Conservation (phyloP, 768 basidiomycete genomes). For the Lentinula sp. region DNA sequence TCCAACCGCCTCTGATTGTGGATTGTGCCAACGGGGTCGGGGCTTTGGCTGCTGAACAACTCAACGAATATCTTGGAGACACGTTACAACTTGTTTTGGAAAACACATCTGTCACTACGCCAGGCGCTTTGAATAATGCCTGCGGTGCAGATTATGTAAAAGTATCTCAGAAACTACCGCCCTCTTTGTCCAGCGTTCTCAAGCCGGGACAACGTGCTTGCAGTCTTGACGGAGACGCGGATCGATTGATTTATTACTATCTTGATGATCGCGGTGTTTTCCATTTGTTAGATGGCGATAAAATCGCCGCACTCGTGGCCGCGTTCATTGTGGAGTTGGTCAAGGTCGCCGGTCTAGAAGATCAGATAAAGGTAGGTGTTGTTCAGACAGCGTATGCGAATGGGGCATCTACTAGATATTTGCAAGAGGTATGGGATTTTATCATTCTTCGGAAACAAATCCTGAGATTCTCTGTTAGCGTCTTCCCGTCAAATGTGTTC, state of each 20-base stretch:
- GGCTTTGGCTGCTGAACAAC: constrained; percentile 56
- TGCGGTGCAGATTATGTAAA: constrained; percentile 98
- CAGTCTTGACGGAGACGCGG: constrained; percentile 96
- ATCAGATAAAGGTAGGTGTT: constrained; percentile 79
- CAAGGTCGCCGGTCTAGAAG: constrained; percentile 76
- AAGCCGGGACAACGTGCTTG: constrained; percentile 77
- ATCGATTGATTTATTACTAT: constrained; percentile 95
- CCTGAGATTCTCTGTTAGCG: constrained; percentile 44
- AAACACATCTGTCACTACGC: constrained; percentile 59
- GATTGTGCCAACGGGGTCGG: constrained; percentile 99
- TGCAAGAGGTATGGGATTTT: constrained; percentile 56
- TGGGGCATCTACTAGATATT: constrained; percentile 91
- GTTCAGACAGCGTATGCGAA: constrained; percentile 99
- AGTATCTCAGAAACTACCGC: constrained; percentile 83
- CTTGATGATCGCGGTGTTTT: constrained; percentile 73
- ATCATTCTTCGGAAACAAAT: background rate
- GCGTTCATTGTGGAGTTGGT: constrained; percentile 90
- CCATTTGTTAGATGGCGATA: constrained; percentile 95
- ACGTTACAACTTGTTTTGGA: constrained; percentile 59
- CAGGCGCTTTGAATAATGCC: constrained; percentile 73
- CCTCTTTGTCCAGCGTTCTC: constrained; percentile 58
- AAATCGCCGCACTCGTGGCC: constrained; percentile 91
- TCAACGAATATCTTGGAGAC: constrained; percentile 54
- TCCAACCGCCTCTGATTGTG: constrained; percentile 59
- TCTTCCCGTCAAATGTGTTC: constrained; percentile 89